phyloP scores from a whole-genome alignment of 2,329 filamentous ascomycete species.

The Fusarium sterilihyphosum region DNA sequence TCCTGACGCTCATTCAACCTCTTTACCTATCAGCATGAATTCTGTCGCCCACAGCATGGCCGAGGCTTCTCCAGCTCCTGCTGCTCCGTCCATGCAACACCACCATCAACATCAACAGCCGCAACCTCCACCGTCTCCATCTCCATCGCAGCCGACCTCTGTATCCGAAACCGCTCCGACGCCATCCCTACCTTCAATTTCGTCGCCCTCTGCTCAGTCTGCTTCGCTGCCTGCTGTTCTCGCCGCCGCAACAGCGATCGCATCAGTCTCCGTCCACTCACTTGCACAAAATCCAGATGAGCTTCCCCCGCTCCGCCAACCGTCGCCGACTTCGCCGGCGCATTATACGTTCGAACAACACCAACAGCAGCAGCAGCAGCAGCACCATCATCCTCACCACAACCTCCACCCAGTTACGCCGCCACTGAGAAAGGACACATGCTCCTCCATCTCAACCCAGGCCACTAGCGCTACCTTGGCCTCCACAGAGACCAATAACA shows the following conservation, averaged over 20 bases:
- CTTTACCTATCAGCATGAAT: slow-evolving; percentile 48
- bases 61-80: slow-evolving; percentile 41
- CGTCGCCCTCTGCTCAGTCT: slow-evolving; percentile 42
- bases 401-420: slow-evolving; percentile 46
- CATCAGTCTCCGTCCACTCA: slow-evolving; percentile 33
- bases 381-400: slow-evolving; percentile 39
- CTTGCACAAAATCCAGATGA: slow-evolving; percentile 41
- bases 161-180: slow-evolving; percentile 40
- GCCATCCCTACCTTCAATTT: slow-evolving; percentile 40
- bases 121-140: slow-evolving; percentile 40
- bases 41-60: slow-evolving; percentile 50
- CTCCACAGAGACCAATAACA: slow-evolving; percentile 60
- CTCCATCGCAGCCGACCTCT: slow-evolving; percentile 41
- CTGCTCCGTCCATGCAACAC: slow-evolving; percentile 27
- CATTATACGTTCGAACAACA: slow-evolving; percentile 44
- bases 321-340: slow-evolving; percentile 41
- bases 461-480: slow-evolving; percentile 56
- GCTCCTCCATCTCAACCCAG: slow-evolving; percentile 63
- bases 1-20: slow-evolving; percentile 19
- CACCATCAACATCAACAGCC: slow-evolving; percentile 40
- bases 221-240: slow-evolving; percentile 41
- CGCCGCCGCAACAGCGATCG: slow-evolving; percentile 34
- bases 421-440: slow-evolving; percentile 59
- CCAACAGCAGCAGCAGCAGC: slow-evolving; percentile 34
- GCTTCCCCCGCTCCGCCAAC: slow-evolving; percentile 42